Percentiles rank a stretch among this genome's conserved stretches.
Evolutionary conservation across 306 rosid genomes (phyloP).

Genomic region (Pterocarpus macrocarpus): DNA sequence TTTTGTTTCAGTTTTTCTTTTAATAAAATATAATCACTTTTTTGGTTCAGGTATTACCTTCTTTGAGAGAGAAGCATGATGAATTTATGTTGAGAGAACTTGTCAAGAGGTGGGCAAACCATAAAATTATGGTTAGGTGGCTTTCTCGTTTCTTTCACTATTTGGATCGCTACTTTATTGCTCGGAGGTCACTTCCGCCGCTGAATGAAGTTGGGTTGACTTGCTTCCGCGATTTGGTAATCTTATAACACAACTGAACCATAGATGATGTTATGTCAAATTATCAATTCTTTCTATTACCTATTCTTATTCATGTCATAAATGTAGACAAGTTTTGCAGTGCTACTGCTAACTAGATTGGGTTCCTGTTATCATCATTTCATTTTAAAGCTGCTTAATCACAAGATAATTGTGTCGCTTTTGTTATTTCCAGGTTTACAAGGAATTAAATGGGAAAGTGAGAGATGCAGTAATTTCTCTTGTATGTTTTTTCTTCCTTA

Average conservation of each 20-base stretch:
- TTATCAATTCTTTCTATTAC: conserved; percentile 19
- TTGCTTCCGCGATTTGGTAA: conserved; percentile 82
- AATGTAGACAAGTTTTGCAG: conserved; percentile 13
- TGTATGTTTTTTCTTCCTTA: conserved; percentile 52
- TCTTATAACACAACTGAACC: conserved; percentile 26
- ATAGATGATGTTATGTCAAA: conserved; percentile 7
- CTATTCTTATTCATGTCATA: neutral
- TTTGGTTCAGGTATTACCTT: conserved; percentile 71
- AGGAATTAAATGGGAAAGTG: conserved; percentile 76
- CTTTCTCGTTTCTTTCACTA: conserved; percentile 75
- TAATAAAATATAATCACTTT: neutral
- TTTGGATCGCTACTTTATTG: conserved; percentile 77
- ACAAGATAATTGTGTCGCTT: conserved; percentile 6
- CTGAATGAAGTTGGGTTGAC: conserved; percentile 80
- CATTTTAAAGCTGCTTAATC: conserved; percentile 28
- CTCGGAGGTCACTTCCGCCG: conserved; percentile 75
- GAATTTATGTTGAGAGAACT: conserved; percentile 86
- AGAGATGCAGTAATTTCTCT: conserved; percentile 89
- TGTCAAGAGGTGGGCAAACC: conserved; percentile 81
- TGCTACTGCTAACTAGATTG: conserved; percentile 27
- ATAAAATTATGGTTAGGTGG: conserved; percentile 80
- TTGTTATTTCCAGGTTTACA: conserved; percentile 71
- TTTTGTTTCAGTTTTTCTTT: conserved; percentile 25
- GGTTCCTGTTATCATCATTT: neutral
- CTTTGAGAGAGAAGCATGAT: conserved; percentile 82